Evolutionary conservation across 331 rosid species (phyloP), one percentile per base, ranked within the genome.

Genomic region (Malus hybrid): DNA sequence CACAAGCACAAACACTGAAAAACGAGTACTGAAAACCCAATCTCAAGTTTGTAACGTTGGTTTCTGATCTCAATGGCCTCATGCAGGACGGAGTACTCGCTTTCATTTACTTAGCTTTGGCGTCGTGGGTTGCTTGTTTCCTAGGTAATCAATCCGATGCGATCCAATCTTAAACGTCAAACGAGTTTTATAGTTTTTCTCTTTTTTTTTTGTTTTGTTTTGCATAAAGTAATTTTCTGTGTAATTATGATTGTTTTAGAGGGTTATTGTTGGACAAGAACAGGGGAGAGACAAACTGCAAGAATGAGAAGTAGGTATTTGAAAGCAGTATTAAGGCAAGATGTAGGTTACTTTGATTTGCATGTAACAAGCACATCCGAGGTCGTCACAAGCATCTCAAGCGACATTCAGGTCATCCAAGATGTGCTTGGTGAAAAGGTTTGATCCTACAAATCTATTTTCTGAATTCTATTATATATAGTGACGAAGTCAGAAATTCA

Each of bases 191-290:
- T 64, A 18, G 29, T 39, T 9, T 42, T 69, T 66, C 56, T 55
- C 32, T 39, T 63, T 6, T 32, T 2, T 10, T 19, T 63, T 44
- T 7, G 66, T 48, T 10, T 27, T 8, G 5, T 50, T 22, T 54
- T 20, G 34, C 15, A 20, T 5, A 22, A 31, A 52, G 7, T 19
- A 36, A 16, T 27, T 22, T 31, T 13, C 1, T 15, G 22, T 5
- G 19, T 7, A 10, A 20, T 5, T 4, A 1, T 5, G 14, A 46
- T 20, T 69, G 52, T 64, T 70, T 34, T 68, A 92, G 93, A 92
- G 86, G 97, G 93, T 19, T 92, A 83, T 73, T 92, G 97, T 48
- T 92, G 97, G 97, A 87, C 97, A 34, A 87, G 93, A 86, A 92
- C 97, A 3, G 93, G 88, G 7, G 96, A 90, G 77, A 80, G 96